A percentile compares a stretch with the other conserved stretches of the same genome.
phyloP scores from a whole-genome alignment of 2,329 filamentous ascomycete species.

The Ascochyta koolunga region DNA sequence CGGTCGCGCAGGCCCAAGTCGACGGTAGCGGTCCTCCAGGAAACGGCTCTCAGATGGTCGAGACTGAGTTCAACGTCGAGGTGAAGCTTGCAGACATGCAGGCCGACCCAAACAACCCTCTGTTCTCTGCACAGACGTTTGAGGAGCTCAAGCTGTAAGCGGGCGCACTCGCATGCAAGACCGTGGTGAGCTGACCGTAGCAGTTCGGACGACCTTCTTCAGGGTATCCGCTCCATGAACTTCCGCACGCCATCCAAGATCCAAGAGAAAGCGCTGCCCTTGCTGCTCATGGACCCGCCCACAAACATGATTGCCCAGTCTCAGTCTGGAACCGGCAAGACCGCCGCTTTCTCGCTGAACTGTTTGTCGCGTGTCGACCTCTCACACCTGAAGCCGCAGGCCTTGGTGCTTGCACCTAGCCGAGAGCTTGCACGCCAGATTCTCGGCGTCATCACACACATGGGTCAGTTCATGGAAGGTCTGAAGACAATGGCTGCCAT shows the following conservation, averaged over 20 bases:
- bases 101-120: conserved; percentile 81
- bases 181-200: conserved; percentile 16
- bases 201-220: conserved; percentile 53
- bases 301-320: conserved; percentile 96
- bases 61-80: conserved; percentile 86
- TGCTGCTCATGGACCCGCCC: conserved; percentile 86
- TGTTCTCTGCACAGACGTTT: conserved; percentile 84
- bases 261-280: conserved; percentile 89
- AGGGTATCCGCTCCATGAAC: conserved; percentile 78
- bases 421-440: conserved; percentile 96
- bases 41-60: conserved; percentile 58
- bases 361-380: conserved; percentile 87
- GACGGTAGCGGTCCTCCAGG: conserved; percentile 56
- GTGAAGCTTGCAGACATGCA: conserved; percentile 92
- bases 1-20: conserved; percentile 40
- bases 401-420: conserved; percentile 86
- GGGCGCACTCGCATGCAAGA: background rate
- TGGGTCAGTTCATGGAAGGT: conserved; percentile 82
- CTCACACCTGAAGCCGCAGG: conserved; percentile 74
- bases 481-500: conserved; percentile 82
- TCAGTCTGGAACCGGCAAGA: conserved; percentile 99
- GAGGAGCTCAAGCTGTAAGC: conserved; percentile 81
- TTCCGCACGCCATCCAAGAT: conserved; percentile 98
- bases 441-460: conserved; percentile 78
- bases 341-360: conserved; percentile 92